A percentile compares a stretch with the other conserved stretches of the same genome.
Conservation (phyloP, 345 rosid species). For the Citrus mangshanensis region DNA sequence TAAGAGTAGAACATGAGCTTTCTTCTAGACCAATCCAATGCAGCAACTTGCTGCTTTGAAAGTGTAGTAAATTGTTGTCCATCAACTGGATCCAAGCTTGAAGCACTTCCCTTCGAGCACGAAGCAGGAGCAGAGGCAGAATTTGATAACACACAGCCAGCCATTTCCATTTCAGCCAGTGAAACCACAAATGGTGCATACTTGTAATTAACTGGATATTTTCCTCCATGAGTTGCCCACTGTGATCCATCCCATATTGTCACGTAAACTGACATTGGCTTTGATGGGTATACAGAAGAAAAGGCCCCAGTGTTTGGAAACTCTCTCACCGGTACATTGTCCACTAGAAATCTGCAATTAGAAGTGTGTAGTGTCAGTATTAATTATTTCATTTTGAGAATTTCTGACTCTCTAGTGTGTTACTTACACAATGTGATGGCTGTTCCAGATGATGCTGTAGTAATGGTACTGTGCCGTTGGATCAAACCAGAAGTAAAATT, state of each 20-base stretch:
- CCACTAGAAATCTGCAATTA: slow-evolving; percentile 64
- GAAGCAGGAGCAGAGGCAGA: slow-evolving; percentile 19
- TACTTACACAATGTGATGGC: slow-evolving; percentile 73
- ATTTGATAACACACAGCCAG: slow-evolving; percentile 46
- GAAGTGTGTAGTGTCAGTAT: no score
- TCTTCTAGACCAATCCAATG: slow-evolving; percentile 85
- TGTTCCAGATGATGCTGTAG: slow-evolving; percentile 86
- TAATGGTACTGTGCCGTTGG: slow-evolving; percentile 69
- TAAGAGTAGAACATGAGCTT: slow-evolving; percentile 91
- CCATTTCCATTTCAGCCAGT: slow-evolving; percentile 46
- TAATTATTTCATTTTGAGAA: no score
- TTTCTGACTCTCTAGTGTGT: not conserved
- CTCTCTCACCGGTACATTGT: slow-evolving; percentile 78
- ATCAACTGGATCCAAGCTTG: slow-evolving; percentile 66
- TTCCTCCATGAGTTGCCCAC: slow-evolving; percentile 98
- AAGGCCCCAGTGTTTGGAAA: slow-evolving; percentile 48
- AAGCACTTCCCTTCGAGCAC: slow-evolving; percentile 47
- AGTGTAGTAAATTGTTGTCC: slow-evolving; percentile 59
- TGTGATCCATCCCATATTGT: slow-evolving; percentile 96
- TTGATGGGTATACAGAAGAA: slow-evolving; percentile 58
- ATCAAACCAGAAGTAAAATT: slow-evolving; percentile 90
- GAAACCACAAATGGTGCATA: slow-evolving; percentile 75
- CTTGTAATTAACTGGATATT: slow-evolving; percentile 79
- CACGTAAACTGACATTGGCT: slow-evolving; percentile 72
- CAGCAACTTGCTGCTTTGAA: slow-evolving; percentile 59